Conservation (phyloP, 2,329 filamentous ascomycete species). For the Colletotrichum coccodes region DNA sequence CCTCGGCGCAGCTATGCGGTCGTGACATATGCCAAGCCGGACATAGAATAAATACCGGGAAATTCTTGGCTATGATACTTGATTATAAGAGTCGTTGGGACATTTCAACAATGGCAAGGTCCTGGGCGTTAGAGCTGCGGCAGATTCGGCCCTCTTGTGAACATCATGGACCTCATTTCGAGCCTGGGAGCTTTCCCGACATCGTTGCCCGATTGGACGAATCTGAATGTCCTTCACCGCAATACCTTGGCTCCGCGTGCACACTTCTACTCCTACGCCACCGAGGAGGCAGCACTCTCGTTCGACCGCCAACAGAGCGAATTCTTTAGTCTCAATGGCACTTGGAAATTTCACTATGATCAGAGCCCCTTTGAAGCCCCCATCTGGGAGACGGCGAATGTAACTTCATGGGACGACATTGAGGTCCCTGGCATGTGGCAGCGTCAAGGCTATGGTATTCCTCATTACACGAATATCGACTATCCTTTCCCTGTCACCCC, state of each 20-base stretch:
- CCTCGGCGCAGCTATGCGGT: neutral
- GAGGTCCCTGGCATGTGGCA: constrained; percentile 76
- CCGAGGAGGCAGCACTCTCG: constrained; percentile 57
- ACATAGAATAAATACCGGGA: neutral
- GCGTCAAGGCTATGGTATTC: constrained; percentile 70
- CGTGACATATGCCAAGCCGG: constrained; percentile 24
- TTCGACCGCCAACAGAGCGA: constrained; percentile 48
- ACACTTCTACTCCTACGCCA: constrained; percentile 63
- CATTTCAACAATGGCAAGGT: neutral
- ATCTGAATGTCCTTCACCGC: constrained; percentile 64
- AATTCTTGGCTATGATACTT: neutral
- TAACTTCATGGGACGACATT: constrained; percentile 58
- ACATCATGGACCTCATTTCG: constrained; percentile 21
- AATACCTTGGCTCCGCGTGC: constrained; percentile 65
- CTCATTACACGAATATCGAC: constrained; percentile 76
- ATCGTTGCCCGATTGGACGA: constrained; percentile 65
- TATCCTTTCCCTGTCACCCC: constrained; percentile 76
- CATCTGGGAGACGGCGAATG: constrained; percentile 31
- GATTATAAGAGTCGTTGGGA: neutral
- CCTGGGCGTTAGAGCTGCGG: neutral
- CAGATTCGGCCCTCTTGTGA: neutral
- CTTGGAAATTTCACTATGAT: constrained; percentile 49
- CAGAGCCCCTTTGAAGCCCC: constrained; percentile 43
- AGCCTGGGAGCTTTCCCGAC: constrained; percentile 26
- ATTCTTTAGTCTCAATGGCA: constrained; percentile 54